Conservation (phyloP, 352 stramenopile species). For the Phytophthora citricola region DNA sequence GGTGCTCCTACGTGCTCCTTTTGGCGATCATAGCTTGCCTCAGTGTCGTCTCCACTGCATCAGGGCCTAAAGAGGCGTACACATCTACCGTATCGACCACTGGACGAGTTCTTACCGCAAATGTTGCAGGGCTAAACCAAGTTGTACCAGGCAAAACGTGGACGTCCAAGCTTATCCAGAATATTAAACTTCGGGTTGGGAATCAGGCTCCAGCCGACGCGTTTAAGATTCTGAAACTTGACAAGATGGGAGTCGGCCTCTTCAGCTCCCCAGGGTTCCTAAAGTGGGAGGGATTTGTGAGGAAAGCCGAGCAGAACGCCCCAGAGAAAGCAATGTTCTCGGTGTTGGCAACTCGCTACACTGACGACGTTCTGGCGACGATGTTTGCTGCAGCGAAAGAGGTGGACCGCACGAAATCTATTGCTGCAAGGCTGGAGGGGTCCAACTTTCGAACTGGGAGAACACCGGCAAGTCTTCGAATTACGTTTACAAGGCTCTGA, state of each 20-base stretch:
- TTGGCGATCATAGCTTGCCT: too few species aligned
- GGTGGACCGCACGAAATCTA: background rate
- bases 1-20: too few species aligned
- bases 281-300: background rate
- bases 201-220: background rate
- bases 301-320: background rate
- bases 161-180: background rate
- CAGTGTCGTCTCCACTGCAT: too few species aligned
- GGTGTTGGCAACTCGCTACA: background rate
- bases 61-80: too few species aligned
- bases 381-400: constrained; percentile 10
- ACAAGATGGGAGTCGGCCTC: background rate
- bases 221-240: background rate
- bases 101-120: too few species aligned
- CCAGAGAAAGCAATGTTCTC: constrained; percentile 2
- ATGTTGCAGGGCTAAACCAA: too few species aligned
- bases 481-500: constrained; percentile 1
- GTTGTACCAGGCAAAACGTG: too few species aligned
- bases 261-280: background rate
- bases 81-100: too few species aligned
- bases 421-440: constrained; percentile 1
- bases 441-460: background rate
- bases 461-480: background rate
- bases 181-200: background rate
- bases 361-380: constrained; percentile 1